These are phyloP conservation scores for Hippophae rhamnoides DNA, from an alignment of 306 rosid genomes.

Conservation along the genomic window DNA sequence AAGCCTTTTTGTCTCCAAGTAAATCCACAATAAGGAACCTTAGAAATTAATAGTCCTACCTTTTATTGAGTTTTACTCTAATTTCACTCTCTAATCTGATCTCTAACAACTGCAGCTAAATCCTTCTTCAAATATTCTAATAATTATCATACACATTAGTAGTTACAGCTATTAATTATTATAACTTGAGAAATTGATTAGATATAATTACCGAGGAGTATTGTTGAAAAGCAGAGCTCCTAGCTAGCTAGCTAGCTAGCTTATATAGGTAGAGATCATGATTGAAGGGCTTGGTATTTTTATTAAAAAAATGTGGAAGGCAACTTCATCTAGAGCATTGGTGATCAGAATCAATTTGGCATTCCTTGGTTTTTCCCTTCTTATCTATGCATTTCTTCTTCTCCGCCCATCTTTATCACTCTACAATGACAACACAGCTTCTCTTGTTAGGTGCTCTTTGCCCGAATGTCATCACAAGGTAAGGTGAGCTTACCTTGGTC, in stretches of 20 bases:
- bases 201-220: constrained; percentile 11
- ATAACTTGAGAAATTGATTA: constrained; percentile 1
- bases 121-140: constrained; percentile 22
- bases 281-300: constrained; percentile 28
- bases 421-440: constrained; percentile 61
- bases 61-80: constrained; percentile 40
- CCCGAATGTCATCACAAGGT: constrained; percentile 81
- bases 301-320: constrained; percentile 52
- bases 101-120: constrained; percentile 42
- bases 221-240: constrained; percentile 1
- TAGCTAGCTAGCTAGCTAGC: constrained; percentile 4
- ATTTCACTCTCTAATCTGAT: constrained; percentile 1
- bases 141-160: constrained; percentile 12
- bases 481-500: constrained; percentile 60
- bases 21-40: constrained; percentile 25
- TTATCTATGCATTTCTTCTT: constrained; percentile 52
- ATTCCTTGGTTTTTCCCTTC: constrained; percentile 49
- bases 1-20: constrained; percentile 19
- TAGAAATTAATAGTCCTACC: constrained; percentile 21
- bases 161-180: no score
- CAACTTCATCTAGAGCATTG: constrained; percentile 58
- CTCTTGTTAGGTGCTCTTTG: constrained; percentile 67
- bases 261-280: constrained; percentile 11
- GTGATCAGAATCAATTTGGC: constrained; percentile 59
- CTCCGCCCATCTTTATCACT: constrained; percentile 65